Conservation (phyloP, 192 early-diverging fungal genomes). For the Umbelopsis sp. region DNA sequence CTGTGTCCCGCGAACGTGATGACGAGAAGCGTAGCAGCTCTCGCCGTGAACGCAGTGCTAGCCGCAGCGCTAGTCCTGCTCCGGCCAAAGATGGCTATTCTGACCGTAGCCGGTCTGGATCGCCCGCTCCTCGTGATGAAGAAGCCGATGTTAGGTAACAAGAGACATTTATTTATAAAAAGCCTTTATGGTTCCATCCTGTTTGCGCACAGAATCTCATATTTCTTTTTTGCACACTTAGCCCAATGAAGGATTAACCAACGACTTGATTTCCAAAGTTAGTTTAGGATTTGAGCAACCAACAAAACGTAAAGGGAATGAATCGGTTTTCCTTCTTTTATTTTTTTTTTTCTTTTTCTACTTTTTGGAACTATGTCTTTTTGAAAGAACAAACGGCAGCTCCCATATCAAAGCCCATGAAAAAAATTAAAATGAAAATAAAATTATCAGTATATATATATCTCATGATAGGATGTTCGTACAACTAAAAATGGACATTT, state of each 20-base stretch:
- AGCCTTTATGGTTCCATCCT: background rate
- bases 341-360: background rate
- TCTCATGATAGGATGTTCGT: no score
- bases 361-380: background rate
- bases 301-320: background rate
- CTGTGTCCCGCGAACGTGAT: constrained; percentile 25
- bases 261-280: constrained; percentile 19
- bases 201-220: no score
- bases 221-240: constrained; percentile 2
- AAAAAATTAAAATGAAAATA: no score
- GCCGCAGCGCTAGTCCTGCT: constrained; percentile 14
- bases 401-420: no score
- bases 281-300: constrained; percentile 18
- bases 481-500: background rate
- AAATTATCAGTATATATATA: no score
- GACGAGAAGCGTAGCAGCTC: constrained; percentile 18
- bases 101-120: constrained; percentile 17
- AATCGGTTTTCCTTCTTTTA: background rate
- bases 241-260: constrained; percentile 22
- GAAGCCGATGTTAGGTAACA: constrained; percentile 20
- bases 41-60: constrained; percentile 33
- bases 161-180: background rate
- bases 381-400: no score
- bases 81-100: constrained; percentile 3
- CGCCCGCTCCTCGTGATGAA: constrained; percentile 18